A percentile compares a stretch with the other conserved stretches of the same genome.
Evolutionary conservation across 257 asterid species (phyloP).

Genomic region (Cinchona pubescens): DNA sequence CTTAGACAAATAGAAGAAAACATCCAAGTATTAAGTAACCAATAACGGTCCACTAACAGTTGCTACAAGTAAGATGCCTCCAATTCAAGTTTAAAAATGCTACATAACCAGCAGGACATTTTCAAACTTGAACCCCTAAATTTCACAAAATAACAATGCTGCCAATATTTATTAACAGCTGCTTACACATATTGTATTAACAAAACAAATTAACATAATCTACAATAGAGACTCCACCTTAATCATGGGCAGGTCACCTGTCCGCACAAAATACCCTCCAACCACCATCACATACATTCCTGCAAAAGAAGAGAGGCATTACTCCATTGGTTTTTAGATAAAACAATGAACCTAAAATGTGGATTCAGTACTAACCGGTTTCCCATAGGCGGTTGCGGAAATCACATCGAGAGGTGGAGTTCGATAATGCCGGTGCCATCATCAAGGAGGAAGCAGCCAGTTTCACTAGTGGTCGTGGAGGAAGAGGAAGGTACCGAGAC

Average conservation of each 20-base stretch:
- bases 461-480: conserved; percentile 6
- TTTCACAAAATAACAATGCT: not conserved
- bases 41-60: not conserved
- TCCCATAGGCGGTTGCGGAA: conserved; percentile 48
- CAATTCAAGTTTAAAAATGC: not conserved
- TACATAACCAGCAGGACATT: not conserved
- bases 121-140: not conserved
- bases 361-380: conserved; percentile 34
- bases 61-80: not conserved
- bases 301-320: conserved; percentile 10
- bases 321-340: not conserved
- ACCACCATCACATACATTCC: conserved; percentile 94
- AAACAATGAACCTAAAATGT: not conserved
- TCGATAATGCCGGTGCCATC: conserved; percentile 76
- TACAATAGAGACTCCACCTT: conserved; percentile 44
- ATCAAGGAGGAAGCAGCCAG: conserved; percentile 49
- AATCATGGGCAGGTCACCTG: conserved; percentile 46
- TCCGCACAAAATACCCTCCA: conserved; percentile 49
- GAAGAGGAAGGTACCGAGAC: conserved; percentile 36
- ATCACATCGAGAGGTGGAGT: conserved; percentile 38
- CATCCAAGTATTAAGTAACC: not conserved
- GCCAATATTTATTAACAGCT: not conserved
- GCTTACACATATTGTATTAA: not conserved
- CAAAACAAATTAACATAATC: not conserved
- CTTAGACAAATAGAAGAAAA: not conserved